Conservation (phyloP, 2,329 filamentous ascomycete species). For the Microsporum audouinii region DNA sequence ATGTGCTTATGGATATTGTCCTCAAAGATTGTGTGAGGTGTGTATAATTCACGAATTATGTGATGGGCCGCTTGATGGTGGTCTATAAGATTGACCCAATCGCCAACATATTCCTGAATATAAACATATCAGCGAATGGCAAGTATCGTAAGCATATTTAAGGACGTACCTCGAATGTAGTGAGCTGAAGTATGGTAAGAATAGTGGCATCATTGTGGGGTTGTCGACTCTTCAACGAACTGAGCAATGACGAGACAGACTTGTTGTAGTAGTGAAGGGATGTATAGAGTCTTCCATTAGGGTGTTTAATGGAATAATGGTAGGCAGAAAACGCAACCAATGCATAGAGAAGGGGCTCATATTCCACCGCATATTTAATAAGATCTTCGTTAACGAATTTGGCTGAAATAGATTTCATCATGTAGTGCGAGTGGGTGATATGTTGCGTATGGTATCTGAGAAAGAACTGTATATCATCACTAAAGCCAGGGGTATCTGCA, state of each 20-base stretch:
- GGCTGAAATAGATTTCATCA: constrained; percentile 57
- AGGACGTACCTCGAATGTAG: constrained; percentile 70
- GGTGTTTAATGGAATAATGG: constrained; percentile 60
- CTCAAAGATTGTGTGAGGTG: constrained; percentile 60
- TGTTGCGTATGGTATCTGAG: constrained; percentile 67
- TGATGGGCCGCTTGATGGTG: constrained; percentile 84
- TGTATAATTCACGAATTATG: constrained; percentile 67
- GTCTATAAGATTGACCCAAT: constrained; percentile 87
- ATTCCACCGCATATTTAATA: constrained; percentile 58
- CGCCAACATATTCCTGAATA: constrained; percentile 75
- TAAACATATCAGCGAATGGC: constrained; percentile 11
- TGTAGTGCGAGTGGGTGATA: constrained; percentile 73
- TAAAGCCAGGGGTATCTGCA: constrained; percentile 24
- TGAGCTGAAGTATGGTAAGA: constrained; percentile 78
- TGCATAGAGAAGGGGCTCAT: constrained; percentile 75
- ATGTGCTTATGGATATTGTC: constrained; percentile 61
- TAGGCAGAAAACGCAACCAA: constrained; percentile 83
- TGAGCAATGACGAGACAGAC: constrained; percentile 65
- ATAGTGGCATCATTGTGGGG: constrained; percentile 63
- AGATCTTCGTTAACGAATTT: constrained; percentile 64
- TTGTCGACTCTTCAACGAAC: constrained; percentile 58
- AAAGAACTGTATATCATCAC: constrained; percentile 63
- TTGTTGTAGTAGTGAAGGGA: constrained; percentile 87
- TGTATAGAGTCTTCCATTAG: constrained; percentile 61
- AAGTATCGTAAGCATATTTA: constrained; percentile 4